Conservation (phyloP, 805 yeast species). For the Allodekkera sacchari region DNA sequence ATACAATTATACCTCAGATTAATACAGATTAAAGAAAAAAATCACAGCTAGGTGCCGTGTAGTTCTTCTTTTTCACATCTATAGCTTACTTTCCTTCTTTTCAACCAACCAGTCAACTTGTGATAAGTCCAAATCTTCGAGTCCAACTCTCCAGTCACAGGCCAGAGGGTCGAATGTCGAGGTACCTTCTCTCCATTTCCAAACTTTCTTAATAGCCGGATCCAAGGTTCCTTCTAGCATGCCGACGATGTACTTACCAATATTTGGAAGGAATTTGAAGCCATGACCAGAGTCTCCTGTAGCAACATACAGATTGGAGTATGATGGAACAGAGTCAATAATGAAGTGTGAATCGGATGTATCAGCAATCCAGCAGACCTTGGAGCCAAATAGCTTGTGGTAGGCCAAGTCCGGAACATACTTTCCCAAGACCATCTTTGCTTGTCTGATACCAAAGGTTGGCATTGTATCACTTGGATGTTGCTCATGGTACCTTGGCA, state of each 20-base stretch:
- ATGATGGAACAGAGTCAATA: constrained; percentile 29
- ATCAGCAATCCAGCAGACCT: constrained; percentile 31
- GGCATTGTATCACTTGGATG: constrained; percentile 31
- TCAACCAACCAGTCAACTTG: constrained; percentile 10
- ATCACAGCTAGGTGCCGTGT: no score
- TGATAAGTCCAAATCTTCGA: constrained; percentile 8
- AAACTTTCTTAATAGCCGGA: constrained; percentile 14
- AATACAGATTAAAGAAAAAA: no score
- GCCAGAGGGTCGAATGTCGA: constrained; percentile 14
- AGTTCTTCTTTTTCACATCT: no score
- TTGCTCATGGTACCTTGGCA: constrained; percentile 30
- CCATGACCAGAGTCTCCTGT: constrained; percentile 40
- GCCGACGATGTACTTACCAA: constrained; percentile 37
- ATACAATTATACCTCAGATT: no score
- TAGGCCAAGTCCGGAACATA: constrained; percentile 29
- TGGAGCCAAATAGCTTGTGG: constrained; percentile 24
- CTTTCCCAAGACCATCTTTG: constrained; percentile 20
- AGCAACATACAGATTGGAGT: constrained; percentile 27
- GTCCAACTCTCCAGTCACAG: constrained; percentile 17
- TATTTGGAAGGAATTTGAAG: constrained; percentile 36
- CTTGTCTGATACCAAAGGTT: constrained; percentile 15
- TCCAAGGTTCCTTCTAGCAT: constrained; percentile 28
- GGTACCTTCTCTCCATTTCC: constrained; percentile 25
- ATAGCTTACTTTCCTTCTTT: background rate
- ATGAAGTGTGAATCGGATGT: constrained; percentile 30